Base-by-base conservation (phyloP, 169 alveolate species). In the Blepharisma undulans region DNA sequence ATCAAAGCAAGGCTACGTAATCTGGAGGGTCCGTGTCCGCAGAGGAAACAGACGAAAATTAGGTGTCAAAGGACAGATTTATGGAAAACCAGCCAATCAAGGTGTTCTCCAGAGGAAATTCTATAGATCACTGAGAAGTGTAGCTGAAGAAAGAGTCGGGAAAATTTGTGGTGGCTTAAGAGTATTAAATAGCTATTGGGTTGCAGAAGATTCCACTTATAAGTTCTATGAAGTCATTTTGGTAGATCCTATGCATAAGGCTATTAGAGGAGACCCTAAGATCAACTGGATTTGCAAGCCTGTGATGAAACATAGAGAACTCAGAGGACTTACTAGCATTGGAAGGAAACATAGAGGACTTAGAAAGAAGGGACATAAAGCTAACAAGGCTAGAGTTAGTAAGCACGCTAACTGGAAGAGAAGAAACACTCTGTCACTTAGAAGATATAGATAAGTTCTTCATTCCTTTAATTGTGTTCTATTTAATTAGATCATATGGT, bases 61-160 rank as follows among this genome's bases (percentile, higher is more conserved):
- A 87, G 99, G 98, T 80, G 96, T 99, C 92, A 99, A 99, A 97
- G 99, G 99, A 92, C 98, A 98, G 84, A 99, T 99, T 71, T 98
- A 99, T 96, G 99, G 99, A 76, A 99, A 99, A 96, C 99, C 99
- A 89, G 96, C 97, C 94, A 99, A 98, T 94, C 99, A 99, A 93
- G 99, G 99, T 94, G 98, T 98, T 96, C 98, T 98, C 96, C 95
- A 98, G 99, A 97, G 99, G 97, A 93, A 99, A 99, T 98, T 97
- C 99, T 86, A 95, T 97, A 98, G 77, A 60, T 36, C 78, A 94
- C 97, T 99, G 96, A 98, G 99, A 95, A 96, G 99, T 93, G 96
- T 98, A 72, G 99, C 99, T 29, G 99, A 99, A 95, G 99, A 98
- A 93, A 99, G 99, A 92, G 99, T 98, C 30, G 99, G 99, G 60